phyloP scores from a whole-genome alignment of 179 eudicot species.

The Beta macrorhiza region DNA sequence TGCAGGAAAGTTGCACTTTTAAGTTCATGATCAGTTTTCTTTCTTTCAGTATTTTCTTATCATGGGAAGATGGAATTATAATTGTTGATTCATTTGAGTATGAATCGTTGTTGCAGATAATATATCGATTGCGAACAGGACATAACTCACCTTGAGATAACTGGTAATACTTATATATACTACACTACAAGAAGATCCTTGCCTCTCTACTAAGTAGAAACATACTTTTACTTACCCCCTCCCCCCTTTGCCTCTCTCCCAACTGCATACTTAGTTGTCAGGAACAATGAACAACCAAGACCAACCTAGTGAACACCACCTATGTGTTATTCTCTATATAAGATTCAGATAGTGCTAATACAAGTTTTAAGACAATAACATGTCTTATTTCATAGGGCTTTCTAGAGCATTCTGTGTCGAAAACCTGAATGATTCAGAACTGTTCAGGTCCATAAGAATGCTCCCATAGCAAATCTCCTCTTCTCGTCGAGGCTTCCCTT shows the following conservation, averaged over 20 bases:
- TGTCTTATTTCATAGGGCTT: not conserved
- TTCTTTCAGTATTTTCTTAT: not conserved
- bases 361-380: not conserved
- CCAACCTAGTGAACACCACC: not conserved
- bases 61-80: not conserved
- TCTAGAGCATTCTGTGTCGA: not conserved
- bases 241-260: not conserved
- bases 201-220: not conserved
- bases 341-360: not conserved
- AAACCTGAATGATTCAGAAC: conserved; percentile 11
- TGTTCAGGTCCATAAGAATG: conserved; percentile 46
- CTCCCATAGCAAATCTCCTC: conserved; percentile 44
- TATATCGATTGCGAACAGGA: not conserved
- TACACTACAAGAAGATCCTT: not conserved
- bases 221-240: too few relatives aligned
- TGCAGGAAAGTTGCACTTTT: not conserved
- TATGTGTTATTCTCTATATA: not conserved
- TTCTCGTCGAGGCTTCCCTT: conserved; percentile 38
- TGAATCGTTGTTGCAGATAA: not conserved
- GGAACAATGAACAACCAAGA: not conserved
- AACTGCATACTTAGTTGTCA: not conserved
- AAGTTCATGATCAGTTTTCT: not conserved
- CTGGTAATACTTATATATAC: not conserved
- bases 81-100: not conserved
- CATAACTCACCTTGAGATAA: not conserved